Conservation (phyloP, 306 rosid genomes). For the Fragaria ananassa region DNA sequence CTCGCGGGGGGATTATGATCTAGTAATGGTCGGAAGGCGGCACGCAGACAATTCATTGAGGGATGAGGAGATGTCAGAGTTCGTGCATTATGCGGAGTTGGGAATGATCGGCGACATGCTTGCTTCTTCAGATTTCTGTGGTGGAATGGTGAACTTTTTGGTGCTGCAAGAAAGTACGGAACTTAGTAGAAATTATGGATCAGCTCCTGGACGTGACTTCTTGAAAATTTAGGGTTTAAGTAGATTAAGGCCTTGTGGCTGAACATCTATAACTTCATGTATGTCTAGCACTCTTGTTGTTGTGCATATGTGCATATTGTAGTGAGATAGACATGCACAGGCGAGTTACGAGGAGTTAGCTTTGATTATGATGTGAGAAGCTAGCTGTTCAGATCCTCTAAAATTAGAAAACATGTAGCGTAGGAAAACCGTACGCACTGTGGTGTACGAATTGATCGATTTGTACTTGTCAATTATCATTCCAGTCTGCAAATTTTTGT, state of each 20-base stretch:
- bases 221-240: neutral
- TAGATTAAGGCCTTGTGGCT: neutral
- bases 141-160: conserved; percentile 36
- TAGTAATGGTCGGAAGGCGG: conserved; percentile 45
- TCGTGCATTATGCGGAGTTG: conserved; percentile 43
- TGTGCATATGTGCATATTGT: neutral
- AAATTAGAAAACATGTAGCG: neutral
- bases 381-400: neutral
- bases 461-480: neutral
- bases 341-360: neutral
- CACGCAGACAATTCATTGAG: neutral
- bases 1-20: conserved; percentile 28
- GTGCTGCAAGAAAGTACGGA: conserved; percentile 33
- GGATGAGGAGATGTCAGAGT: conserved; percentile 44
- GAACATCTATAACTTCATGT: neutral
- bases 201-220: neutral
- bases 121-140: conserved; percentile 39
- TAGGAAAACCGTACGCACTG: neutral
- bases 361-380: neutral
- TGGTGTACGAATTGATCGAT: neutral
- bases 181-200: neutral
- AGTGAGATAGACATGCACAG: neutral
- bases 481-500: neutral
- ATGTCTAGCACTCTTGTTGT: too few relatives aligned
- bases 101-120: conserved; percentile 56